Conservation (phyloP, 352 stramenopile genomes). For the Pythium graminicola region DNA sequence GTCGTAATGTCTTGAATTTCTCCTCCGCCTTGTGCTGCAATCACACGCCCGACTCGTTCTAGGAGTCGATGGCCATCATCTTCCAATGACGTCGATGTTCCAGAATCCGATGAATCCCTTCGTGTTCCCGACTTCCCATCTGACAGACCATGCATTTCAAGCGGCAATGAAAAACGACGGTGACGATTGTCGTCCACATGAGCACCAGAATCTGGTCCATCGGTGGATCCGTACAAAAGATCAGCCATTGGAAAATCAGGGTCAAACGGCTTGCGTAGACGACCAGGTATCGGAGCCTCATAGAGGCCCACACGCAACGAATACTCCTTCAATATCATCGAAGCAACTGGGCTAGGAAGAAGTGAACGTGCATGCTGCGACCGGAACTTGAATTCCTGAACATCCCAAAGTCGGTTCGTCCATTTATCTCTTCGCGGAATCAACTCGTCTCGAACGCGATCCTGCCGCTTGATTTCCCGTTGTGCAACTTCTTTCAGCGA, state of each 20-base stretch:
- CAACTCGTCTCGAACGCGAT: background rate
- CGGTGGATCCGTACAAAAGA: background rate
- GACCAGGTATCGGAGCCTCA: constrained; percentile 58
- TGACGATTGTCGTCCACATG: constrained; percentile 11
- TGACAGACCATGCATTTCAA: constrained; percentile 12
- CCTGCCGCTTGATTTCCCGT: constrained; percentile 10
- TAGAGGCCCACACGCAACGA: constrained; percentile 43
- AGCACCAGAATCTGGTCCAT: background rate
- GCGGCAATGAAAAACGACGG: constrained; percentile 12
- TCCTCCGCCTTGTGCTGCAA: constrained; percentile 63
- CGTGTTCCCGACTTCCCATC: background rate
- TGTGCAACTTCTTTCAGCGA: constrained; percentile 37
- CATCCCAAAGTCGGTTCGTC: constrained; percentile 51
- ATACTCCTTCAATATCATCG: constrained; percentile 7
- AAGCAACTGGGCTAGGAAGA: constrained; percentile 10
- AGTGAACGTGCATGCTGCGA: constrained; percentile 52
- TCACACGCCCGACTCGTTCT: constrained; percentile 58
- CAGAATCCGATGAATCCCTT: constrained; percentile 12
- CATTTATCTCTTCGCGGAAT: constrained; percentile 29
- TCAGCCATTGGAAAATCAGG: constrained; percentile 20
- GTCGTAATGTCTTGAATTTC: constrained; percentile 78
- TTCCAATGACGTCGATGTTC: constrained; percentile 16
- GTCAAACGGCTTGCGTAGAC: constrained; percentile 50
- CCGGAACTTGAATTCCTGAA: constrained; percentile 62
- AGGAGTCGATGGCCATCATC: constrained; percentile 38